Base-by-base conservation (phyloP, 2,329 filamentous ascomycete species). In the Ophiostoma sp. region DNA sequence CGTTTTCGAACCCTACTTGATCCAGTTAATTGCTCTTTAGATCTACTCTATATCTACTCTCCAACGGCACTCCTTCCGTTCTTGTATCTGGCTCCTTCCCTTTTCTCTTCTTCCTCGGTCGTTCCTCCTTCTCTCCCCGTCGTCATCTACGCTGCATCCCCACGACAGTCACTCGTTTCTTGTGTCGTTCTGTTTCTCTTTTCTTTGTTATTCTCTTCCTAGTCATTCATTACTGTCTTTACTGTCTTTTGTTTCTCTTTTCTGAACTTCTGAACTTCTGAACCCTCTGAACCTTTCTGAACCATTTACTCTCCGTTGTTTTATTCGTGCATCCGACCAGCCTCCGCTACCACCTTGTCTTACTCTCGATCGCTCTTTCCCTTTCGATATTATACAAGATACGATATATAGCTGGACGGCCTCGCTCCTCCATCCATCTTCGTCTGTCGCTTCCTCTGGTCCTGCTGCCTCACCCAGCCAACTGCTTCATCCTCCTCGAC, bases 81-180 rank as follows among this genome's bases (percentile, higher is more conserved):
- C 12, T 55, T 55, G 27, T 60, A 58, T 38, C 55, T 27, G 27
- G 27, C 27, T 45, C 41, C 63, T 27, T 45, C 63, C 41, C 27
- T 42, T 45, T 47, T 64, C 40, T 60, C n/a, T 55, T 55, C 49
- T 16, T 40, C 47, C 47, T 62, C 55, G 36, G 36, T 62, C 11
- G 36, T 62, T 14, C 18, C 16, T 18, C 16, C 49, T 6, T 18
- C 14, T n/a, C 14, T 52, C 47, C n/a, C 47, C 47, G 14, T 52
- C 47, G 14, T 14, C 47, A 18, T 60, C 55, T 38, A 36, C 52
- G 9, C 18, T 27, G 2, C 62, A 42, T 44, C n/a, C 8, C 18
- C 41, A 36, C n/a, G 40, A 36, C 63, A 64, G 41, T 47, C 63
- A 64, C 63, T 64, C 63, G 42, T 64, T 64, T 64, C 7, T 38